Evolutionary conservation across 768 basidiomycete species (phyloP).

Genomic region (Podaxis sp.): DNA sequence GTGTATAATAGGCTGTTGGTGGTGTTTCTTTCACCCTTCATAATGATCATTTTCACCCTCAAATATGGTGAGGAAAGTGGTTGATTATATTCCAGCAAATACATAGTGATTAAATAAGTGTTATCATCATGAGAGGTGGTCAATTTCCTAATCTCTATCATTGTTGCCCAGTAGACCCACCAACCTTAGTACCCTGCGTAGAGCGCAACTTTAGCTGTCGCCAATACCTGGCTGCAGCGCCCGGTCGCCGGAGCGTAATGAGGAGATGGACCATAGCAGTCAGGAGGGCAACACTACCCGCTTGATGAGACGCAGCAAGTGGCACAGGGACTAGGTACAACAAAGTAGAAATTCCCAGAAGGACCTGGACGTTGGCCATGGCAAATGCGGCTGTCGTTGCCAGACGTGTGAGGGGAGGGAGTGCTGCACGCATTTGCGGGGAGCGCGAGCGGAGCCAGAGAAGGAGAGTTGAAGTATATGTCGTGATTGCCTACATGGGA

Average conservation of each 20-base stretch:
- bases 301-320: constrained; percentile 92
- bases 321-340: constrained; percentile 92
- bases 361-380: constrained; percentile 83
- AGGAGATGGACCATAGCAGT: constrained; percentile 80
- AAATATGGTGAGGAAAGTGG: background rate
- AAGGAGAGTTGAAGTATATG: constrained; percentile 67
- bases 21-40: background rate
- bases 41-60: background rate
- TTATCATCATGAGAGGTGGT: constrained; percentile 1
- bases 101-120: background rate
- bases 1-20: constrained; percentile 7
- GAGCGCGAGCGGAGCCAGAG: constrained; percentile 62
- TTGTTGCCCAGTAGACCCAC: constrained; percentile 2
- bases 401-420: constrained; percentile 63
- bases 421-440: constrained; percentile 52
- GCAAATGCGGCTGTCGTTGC: constrained; percentile 63
- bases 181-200: constrained; percentile 1
- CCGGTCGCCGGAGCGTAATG: constrained; percentile 69
- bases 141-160: background rate
- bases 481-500: constrained; percentile 70
- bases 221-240: constrained; percentile 63
- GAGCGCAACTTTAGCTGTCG: constrained; percentile 25
- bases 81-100: background rate
- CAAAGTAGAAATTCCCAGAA: constrained; percentile 67
- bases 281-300: constrained; percentile 86